Base-by-base conservation (phyloP, 768 basidiomycete species). In the Mycena floridula region DNA sequence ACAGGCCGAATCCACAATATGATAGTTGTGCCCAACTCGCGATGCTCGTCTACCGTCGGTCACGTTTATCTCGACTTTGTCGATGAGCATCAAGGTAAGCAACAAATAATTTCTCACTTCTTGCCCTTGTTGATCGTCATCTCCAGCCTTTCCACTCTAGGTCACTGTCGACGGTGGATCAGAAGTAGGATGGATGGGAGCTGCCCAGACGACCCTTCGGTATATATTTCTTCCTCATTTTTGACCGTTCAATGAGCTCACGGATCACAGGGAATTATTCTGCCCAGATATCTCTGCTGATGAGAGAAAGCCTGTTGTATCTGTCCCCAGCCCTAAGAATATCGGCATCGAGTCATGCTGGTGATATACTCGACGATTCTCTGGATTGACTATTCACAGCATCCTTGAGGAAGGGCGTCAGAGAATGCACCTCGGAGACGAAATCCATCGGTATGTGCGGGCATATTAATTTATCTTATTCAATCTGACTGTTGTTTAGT, bases 61-160 rank as follows among this genome's bases (percentile, higher is more conserved):
- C 63, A 68, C 52, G 27, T 63, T 1, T 64, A 52, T 43, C 54
- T 66, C 24, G 66, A 68, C 45, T 51, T 65, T 16, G 23, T 65
- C 6, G 54, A 61, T 21, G 48, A 56, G 22, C 41, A 28, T 39
- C 54, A 51, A 18, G 55, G 61, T 63, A n/a, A 30, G 59, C 51
- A 9, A 25, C 23, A 12, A 43, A 9, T 27, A 6, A 8, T 16
- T 22, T 23, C 11, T 12, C 12, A 12, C 9, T 38, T 38, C 12
- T 12, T 20, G 12, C 8, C 9, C 9, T 38, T 38, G 12, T 11
- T 20, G 11, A 20, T 9, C 9, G 12, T 20, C 21, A 12, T 38
- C 9, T 45, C 3, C 23, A 54, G 54, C 22, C 16, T 44, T 50
- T 20, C 43, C 54, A 2, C 13, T 51, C 13, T 44, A 51, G 44